Evolutionary conservation across 331 rosid species (phyloP).

Genomic region (Malus hybrid): DNA sequence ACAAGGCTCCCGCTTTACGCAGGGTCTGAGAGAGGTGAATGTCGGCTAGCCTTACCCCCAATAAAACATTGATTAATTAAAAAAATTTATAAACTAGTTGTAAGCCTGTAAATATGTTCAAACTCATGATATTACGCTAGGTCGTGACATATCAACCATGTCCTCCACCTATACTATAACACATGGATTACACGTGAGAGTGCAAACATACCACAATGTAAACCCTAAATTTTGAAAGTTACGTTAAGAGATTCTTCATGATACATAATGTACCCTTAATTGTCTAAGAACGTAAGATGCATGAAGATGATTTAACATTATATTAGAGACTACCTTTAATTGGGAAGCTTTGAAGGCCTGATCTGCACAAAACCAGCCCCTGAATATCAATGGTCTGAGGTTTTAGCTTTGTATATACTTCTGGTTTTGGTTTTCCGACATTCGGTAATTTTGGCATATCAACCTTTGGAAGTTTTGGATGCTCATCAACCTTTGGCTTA

Average conservation of each 20-base stretch:
- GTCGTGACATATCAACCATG: background rate
- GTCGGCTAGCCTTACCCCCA: too few species aligned
- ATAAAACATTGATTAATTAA: too few species aligned
- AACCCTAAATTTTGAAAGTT: background rate
- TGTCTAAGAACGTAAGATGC: background rate
- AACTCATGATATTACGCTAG: background rate
- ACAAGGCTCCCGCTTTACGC: too few species aligned
- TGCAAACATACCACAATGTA: background rate
- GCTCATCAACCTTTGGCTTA: background rate
- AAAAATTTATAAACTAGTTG: too few species aligned
- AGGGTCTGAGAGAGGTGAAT: too few species aligned
- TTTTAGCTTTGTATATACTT: background rate
- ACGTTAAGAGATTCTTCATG: background rate
- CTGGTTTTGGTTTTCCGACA: background rate
- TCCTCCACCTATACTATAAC: background rate
- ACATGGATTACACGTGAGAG: background rate
- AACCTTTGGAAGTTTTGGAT: background rate
- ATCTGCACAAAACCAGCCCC: slow-evolving; percentile 42
- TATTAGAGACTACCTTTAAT: slow-evolving; percentile 14
- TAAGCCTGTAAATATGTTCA: background rate
- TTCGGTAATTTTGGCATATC: slow-evolving; percentile 6
- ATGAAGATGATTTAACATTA: background rate
- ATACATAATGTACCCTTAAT: background rate
- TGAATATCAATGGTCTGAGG: slow-evolving; percentile 30
- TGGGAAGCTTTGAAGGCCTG: slow-evolving; percentile 22